Base-by-base conservation (phyloP, 495 filamentous ascomycete genomes). In the Penicillium diatomitis region DNA sequence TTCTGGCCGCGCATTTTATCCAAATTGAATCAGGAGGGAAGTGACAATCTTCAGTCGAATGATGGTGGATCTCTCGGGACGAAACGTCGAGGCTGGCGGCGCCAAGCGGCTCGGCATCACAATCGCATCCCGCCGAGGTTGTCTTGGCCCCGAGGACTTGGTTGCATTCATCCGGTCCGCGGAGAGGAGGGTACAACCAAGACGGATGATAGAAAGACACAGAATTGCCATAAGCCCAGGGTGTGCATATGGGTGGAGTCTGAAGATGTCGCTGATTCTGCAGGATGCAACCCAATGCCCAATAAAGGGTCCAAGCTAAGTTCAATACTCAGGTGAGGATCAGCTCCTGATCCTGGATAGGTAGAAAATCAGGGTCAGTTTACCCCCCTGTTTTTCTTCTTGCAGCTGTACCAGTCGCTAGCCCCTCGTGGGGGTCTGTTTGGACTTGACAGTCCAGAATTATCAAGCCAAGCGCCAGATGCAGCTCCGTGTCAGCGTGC, bases 101-200 rank as follows among this genome's bases (percentile, higher is more conserved):
- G 58, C 58, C 58, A 58, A 61, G 58, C 12, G 33, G 38, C 44
- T 53, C 47, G 55, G 52, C 50, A 51, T 42, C 45, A 29, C 20
- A 20, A 42, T 30, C 29, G 32, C 49, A 53, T 55, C 48, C 40
- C 47, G 38, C 58, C 55, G 58, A 53, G 49, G 44, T n/a, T 32
- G 43, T 37, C 56, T 59, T 59, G 56, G 56, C 56, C 32, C 12
- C 31, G 53, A 54, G 30, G 30, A 48, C 39, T 33, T 20, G 20
- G 20, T 20, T 20, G 32, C 46, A 29, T 39, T 36, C 43, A 33
- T 12, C 41, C 46, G 41, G 5, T 27, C 27, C 4, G 32, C 38
- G 36, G 5, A 3, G 8, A 5, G 31, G 41, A 12, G 41, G 6
- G 32, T 44, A 36, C 49, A 40, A 31, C 31, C 6, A 11, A 30